Evolutionary conservation across 164 flowering plant genomes (phyloP).

Genomic region (Magnolia kwangsiensis): DNA sequence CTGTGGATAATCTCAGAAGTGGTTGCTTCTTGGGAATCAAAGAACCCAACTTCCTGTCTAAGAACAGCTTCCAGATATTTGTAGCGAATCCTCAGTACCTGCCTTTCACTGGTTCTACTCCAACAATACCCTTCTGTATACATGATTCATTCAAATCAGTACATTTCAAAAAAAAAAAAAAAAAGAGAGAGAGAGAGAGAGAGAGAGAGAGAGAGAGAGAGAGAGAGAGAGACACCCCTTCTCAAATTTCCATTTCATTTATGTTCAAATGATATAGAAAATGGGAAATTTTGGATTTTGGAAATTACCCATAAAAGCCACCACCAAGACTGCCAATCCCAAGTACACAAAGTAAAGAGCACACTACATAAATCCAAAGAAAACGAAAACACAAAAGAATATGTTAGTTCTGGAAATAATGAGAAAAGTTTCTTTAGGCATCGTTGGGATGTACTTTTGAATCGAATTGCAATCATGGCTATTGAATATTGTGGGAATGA

Average conservation of each 20-base stretch:
- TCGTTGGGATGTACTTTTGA: background rate
- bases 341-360: constrained; percentile 76
- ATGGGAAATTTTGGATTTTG: background rate
- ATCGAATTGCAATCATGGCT: background rate
- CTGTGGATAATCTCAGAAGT: constrained; percentile 78
- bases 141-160: constrained; percentile 1
- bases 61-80: constrained; percentile 83
- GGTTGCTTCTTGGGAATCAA: constrained; percentile 86
- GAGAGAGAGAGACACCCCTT: background rate
- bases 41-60: constrained; percentile 86
- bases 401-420: background rate
- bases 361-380: constrained; percentile 40
- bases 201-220: no score
- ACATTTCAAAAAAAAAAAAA: background rate
- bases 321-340: constrained; percentile 72
- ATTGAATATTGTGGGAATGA: background rate
- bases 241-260: background rate
- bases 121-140: constrained; percentile 90
- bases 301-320: constrained; percentile 82
- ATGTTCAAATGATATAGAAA: background rate
- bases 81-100: constrained; percentile 65
- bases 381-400: background rate
- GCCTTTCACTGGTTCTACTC: constrained; percentile 87
- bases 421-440: background rate
- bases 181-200: no score